Base-by-base conservation (phyloP, 2,329 filamentous ascomycete species). In the Chaetomium sp. region DNA sequence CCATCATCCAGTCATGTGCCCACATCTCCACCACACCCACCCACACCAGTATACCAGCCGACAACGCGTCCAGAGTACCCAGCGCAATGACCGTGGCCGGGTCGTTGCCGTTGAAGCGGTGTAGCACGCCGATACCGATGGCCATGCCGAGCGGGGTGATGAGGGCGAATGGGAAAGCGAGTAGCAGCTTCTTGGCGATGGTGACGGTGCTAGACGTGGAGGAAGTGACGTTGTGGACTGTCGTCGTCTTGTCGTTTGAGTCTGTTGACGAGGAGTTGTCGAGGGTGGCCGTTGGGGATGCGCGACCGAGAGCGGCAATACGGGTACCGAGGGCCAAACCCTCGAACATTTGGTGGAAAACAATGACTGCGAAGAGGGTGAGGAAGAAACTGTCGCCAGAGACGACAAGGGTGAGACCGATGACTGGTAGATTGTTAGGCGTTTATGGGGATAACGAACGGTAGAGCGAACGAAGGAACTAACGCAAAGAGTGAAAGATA, bases 261-360 rank as follows among this genome's bases (percentile, higher is more conserved):
- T 38, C 8, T 38, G 37, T 38, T 2, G 59, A 58, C 4, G 12
- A 40, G 10, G 36, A 27, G 19, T 27, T 27, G 19, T 19, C 19
- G 1, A 80, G 1, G 86, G 75, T 0, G 68, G 27, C 82, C 81
- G 83, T 85, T 38, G 87, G 69, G 19, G 84, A 83, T n/a, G 55
- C 69, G 1, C 49, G 40, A 33, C 74, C 77, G 1, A 89, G 74
- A 0, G 78, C 76, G 7, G 86, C 84, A 59, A 90, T 89, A 11
- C 85, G 81, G 7, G 82, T 82, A 14, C 87, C 87, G 0, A 91
- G 81, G 0, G 87, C 87, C 46, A 91, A 76, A 4, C 88, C 87
- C 66, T 90, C 87, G 63, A 91, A 89, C 74, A 88, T 82, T 65
- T 90, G 87, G 66, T 90, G 87, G 72, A 90, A 89, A 55, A 89